These are phyloP conservation scores for Trichomonas tenax DNA, from an alignment of 208 protist genomes.

Conservation along the genomic window DNA sequence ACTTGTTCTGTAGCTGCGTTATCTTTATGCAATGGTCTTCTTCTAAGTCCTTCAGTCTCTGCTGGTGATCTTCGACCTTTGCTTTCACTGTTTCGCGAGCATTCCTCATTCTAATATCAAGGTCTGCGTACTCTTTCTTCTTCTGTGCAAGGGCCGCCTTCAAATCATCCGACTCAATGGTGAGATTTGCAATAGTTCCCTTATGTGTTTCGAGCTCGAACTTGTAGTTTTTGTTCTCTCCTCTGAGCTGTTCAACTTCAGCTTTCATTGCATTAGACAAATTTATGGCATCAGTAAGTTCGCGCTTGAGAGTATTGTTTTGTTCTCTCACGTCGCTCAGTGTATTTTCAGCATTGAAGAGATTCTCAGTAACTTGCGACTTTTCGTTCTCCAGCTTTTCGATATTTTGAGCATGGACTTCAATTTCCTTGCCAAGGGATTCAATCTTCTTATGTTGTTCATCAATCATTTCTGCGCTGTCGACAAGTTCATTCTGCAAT, in stretches of 20 bases:
- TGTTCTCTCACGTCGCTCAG: background rate
- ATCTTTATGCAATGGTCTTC: background rate
- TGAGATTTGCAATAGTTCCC: background rate
- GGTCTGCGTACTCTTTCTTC: background rate
- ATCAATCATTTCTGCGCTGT: background rate
- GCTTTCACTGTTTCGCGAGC: background rate
- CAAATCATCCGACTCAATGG: background rate
- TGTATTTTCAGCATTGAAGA: background rate
- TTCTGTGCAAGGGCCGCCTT: background rate
- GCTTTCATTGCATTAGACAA: background rate
- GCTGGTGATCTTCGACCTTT: background rate
- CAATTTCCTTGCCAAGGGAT: background rate
- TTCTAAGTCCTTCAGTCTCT: background rate
- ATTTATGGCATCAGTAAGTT: background rate
- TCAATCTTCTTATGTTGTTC: background rate
- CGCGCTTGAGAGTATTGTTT: background rate
- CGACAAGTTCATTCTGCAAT: background rate
- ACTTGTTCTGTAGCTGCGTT: background rate
- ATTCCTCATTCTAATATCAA: background rate
- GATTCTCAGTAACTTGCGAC: background rate
- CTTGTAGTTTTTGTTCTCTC: background rate
- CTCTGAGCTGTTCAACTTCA: background rate
- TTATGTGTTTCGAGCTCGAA: background rate
- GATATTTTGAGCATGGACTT: background rate
- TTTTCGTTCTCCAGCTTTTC: background rate